phyloP scores from a whole-genome alignment of 352 stramenopile genomes.

The Peronospora destructor region DNA sequence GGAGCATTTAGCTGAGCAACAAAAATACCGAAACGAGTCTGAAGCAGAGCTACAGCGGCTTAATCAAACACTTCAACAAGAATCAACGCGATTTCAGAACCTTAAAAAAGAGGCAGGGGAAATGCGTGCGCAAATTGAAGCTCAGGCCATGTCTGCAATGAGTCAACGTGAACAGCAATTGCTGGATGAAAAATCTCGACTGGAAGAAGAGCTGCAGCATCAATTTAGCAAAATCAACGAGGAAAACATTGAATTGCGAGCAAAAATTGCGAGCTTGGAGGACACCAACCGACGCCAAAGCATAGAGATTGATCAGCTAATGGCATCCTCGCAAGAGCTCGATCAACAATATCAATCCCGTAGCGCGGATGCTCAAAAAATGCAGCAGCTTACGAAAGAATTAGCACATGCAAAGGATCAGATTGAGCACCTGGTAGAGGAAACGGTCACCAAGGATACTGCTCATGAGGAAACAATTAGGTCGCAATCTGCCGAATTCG shows the following conservation, averaged over 20 bases:
- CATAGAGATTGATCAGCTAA: slow-evolving; percentile 45
- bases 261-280: slow-evolving; percentile 42
- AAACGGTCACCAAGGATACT: slow-evolving; percentile 42
- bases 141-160: slow-evolving; percentile 36
- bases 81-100: slow-evolving; percentile 32
- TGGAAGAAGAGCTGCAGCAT: slow-evolving; percentile 34
- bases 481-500: slow-evolving; percentile 41
- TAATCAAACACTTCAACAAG: slow-evolving; percentile 32
- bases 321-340: slow-evolving; percentile 37
- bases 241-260: slow-evolving; percentile 36
- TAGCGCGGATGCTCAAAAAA: slow-evolving; percentile 23
- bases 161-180: slow-evolving; percentile 47
- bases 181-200: slow-evolving; percentile 36
- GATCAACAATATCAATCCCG: slow-evolving; percentile 23
- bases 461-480: slow-evolving; percentile 41
- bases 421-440: slow-evolving; percentile 37
- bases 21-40: slow-evolving; percentile 32
- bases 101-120: slow-evolving; percentile 33
- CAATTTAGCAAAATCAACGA: slow-evolving; percentile 33
- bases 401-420: slow-evolving; percentile 31
- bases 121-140: slow-evolving; percentile 39
- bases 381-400: slow-evolving; percentile 41
- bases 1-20: slow-evolving; percentile 36
- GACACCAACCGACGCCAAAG: slow-evolving; percentile 46
- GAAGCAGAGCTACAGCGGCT: slow-evolving; percentile 39